A percentile compares a stretch with the other conserved stretches of the same genome.
Evolutionary conservation across 1,139 yeast genomes (phyloP).

Genomic region (Diutina scorzettiae): DNA sequence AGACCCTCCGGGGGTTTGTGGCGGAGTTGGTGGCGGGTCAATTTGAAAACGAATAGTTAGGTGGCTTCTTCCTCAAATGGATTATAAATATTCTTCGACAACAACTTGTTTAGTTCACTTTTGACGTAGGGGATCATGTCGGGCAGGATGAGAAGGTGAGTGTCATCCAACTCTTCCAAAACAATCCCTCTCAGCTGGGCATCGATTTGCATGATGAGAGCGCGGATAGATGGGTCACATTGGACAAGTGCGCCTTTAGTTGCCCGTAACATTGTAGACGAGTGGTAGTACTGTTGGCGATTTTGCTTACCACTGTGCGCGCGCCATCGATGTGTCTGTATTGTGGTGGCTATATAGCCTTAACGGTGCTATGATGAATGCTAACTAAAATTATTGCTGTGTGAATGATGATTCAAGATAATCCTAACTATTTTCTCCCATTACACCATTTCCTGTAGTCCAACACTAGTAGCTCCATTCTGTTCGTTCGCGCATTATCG

Average conservation of each 20-base stretch:
- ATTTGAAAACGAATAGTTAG: neutral
- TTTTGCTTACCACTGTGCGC: no score
- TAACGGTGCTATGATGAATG: no score
- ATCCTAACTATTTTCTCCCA: no score
- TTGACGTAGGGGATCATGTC: constrained; percentile 67
- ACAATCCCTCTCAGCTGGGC: constrained; percentile 62
- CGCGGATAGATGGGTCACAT: constrained; percentile 87
- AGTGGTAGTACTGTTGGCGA: no score
- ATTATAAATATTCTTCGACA: constrained; percentile 75
- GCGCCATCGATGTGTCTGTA: no score
- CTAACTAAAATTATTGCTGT: no score
- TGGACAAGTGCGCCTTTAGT: constrained; percentile 34
- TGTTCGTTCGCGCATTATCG: no score
- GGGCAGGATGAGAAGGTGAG: constrained; percentile 73
- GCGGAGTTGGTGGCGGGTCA: neutral
- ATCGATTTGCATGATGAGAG: constrained; percentile 74
- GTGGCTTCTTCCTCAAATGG: constrained; percentile 49
- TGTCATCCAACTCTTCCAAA: constrained; percentile 70
- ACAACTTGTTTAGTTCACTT: constrained; percentile 56
- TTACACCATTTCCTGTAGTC: no score
- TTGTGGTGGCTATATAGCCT: no score
- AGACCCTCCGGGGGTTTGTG: constrained; percentile 2
- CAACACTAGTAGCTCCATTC: no score
- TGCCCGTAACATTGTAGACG: constrained; percentile 38
- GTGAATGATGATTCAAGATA: no score